Conservation (phyloP, 2,329 filamentous ascomycete species). For the Dothideomycetes sp. region DNA sequence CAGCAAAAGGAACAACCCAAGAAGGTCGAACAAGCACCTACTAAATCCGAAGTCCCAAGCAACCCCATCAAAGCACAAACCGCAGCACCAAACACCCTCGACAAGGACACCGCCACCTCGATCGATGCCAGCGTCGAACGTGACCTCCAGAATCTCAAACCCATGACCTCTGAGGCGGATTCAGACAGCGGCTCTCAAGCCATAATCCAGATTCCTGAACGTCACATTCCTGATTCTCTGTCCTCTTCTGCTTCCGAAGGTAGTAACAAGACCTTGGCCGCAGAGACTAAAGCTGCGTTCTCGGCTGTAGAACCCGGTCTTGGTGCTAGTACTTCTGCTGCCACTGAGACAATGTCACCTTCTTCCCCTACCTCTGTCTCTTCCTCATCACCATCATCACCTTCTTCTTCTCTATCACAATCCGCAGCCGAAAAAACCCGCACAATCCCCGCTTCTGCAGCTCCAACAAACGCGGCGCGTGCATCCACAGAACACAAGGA, state of each 20-base stretch:
- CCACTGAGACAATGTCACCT: neutral
- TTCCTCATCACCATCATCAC: neutral
- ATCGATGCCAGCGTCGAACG: slow-evolving; percentile 22
- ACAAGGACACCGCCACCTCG: slow-evolving; percentile 4
- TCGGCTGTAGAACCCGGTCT: slow-evolving; percentile 1
- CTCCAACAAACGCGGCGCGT: slow-evolving; percentile 19
- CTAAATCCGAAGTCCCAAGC: neutral
- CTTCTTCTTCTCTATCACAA: slow-evolving; percentile 3
- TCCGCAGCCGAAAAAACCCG: slow-evolving; percentile 10
- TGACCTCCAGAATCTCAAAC: slow-evolving; percentile 26
- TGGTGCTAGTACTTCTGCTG: neutral
- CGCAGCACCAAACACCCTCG: slow-evolving; percentile 2
- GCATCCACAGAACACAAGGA: slow-evolving; percentile 33
- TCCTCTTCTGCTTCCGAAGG: neutral
- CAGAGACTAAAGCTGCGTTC: neutral
- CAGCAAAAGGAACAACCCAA: neutral
- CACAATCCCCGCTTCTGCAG: slow-evolving; percentile 13
- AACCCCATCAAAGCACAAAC: neutral
- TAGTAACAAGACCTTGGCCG: neutral
- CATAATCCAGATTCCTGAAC: slow-evolving; percentile 24
- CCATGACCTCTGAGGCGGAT: slow-evolving; percentile 21
- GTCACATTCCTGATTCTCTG: slow-evolving; percentile 16
- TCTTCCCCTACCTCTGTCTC: neutral
- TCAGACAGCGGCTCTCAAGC: slow-evolving; percentile 23
- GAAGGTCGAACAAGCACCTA: neutral